Conservation (phyloP, 352 stramenopile species). For the Globisporangium polare region DNA sequence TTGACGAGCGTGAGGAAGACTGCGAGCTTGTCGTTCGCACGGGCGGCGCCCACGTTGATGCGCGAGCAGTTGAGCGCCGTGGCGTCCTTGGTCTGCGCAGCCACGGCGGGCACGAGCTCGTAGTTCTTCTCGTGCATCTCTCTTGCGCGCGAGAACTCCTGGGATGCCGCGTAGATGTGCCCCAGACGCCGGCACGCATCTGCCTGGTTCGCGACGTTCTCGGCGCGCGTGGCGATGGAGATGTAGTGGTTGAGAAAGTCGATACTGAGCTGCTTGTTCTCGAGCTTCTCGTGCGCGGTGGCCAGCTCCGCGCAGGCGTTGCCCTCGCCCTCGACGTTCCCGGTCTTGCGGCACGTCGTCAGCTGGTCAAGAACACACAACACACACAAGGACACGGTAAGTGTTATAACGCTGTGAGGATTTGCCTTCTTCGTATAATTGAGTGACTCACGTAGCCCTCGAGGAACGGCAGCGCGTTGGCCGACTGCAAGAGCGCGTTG, state of each 20-base stretch:
- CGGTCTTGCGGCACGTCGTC: slow-evolving; percentile 43
- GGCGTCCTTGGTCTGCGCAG: slow-evolving; percentile 32
- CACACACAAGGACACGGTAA: not conserved
- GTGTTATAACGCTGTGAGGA: not conserved
- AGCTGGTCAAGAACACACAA: slow-evolving; percentile 23
- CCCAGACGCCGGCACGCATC: slow-evolving; percentile 84
- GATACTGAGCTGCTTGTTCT: slow-evolving; percentile 76
- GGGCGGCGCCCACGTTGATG: slow-evolving; percentile 64
- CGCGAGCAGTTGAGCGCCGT: slow-evolving; percentile 58
- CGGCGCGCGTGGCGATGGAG: slow-evolving; percentile 66
- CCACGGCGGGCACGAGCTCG: slow-evolving; percentile 63
- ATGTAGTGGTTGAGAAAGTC: slow-evolving; percentile 88
- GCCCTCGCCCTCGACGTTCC: slow-evolving; percentile 72
- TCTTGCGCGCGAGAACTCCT: slow-evolving; percentile 75
- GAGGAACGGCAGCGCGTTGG: slow-evolving; percentile 79
- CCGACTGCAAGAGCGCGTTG: slow-evolving; percentile 52
- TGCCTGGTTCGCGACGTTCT: slow-evolving; percentile 85
- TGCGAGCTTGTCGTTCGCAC: slow-evolving; percentile 64
- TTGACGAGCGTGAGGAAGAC: slow-evolving; percentile 64
- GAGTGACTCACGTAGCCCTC: slow-evolving; percentile 64
- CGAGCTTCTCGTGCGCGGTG: slow-evolving; percentile 79
- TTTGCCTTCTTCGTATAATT: no score
- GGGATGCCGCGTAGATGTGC: slow-evolving; percentile 76
- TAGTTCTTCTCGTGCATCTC: slow-evolving; percentile 91
- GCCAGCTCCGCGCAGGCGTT: slow-evolving; percentile 86